These are phyloP conservation scores for Cutaneotrichosporon cavernicola DNA, from an alignment of 1,284 basidiomycete genomes.

Conservation along the genomic window DNA sequence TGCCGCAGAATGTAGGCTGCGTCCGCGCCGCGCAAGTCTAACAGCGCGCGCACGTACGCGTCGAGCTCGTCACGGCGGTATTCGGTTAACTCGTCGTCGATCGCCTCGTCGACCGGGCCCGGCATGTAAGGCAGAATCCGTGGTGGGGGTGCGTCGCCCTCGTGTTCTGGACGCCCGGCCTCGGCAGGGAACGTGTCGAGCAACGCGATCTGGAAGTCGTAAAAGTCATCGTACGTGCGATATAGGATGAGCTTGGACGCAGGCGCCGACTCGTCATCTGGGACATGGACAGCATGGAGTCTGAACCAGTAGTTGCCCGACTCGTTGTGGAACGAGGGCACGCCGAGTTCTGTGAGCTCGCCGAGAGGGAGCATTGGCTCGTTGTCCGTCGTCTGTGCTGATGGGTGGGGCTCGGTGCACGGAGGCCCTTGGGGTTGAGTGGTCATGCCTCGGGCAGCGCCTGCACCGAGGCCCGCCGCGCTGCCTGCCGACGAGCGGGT, in stretches of 20 bases:
- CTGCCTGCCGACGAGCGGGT: slow-evolving; percentile 10
- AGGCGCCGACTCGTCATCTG: slow-evolving; percentile 64
- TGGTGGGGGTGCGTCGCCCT: slow-evolving; percentile 50
- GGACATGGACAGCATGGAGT: slow-evolving; percentile 82
- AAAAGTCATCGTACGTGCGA: slow-evolving; percentile 96
- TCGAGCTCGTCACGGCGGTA: slow-evolving; percentile 80
- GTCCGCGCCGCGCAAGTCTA: slow-evolving; percentile 63
- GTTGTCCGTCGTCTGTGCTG: slow-evolving; percentile 27
- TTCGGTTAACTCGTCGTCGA: slow-evolving; percentile 82
- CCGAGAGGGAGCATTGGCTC: slow-evolving; percentile 66
- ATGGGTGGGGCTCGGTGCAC: neutral
- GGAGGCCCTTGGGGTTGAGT: neutral
- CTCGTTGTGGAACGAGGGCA: slow-evolving; percentile 95
- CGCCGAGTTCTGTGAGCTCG: slow-evolving; percentile 79
- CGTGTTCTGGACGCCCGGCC: slow-evolving; percentile 65
- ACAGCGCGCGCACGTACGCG: slow-evolving; percentile 79
- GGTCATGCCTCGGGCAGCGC: neutral
- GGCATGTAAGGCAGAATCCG: slow-evolving; percentile 95
- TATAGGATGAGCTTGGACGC: slow-evolving; percentile 85
- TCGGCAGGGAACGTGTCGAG: slow-evolving; percentile 83
- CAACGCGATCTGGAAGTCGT: slow-evolving; percentile 91
- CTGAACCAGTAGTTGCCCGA: slow-evolving; percentile 98
- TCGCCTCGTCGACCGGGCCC: slow-evolving; percentile 73
- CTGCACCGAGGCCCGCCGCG: neutral
- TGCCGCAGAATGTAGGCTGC: slow-evolving; percentile 80